phyloP scores from a whole-genome alignment of 257 asterid species.

The Nicotiana obtusifolia region DNA sequence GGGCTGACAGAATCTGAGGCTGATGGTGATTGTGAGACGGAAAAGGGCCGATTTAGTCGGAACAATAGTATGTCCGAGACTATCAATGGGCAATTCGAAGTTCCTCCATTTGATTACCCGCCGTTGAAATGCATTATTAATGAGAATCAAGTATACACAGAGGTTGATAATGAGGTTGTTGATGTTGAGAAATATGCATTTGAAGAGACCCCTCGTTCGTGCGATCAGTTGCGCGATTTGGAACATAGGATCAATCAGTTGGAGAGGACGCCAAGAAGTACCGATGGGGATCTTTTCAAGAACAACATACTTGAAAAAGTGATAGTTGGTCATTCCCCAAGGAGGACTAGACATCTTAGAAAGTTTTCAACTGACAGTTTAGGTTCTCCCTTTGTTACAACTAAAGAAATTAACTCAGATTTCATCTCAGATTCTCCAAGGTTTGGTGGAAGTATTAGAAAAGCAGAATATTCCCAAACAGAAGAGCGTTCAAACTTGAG shows the following conservation, averaged over 20 bases:
- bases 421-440: constrained; percentile 52
- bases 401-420: constrained; percentile 48
- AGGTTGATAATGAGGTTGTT: constrained; percentile 50
- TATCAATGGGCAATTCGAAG: constrained; percentile 44
- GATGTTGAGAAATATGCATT: constrained; percentile 77
- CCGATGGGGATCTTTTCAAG: constrained; percentile 50
- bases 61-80: constrained; percentile 47
- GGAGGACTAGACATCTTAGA: constrained; percentile 44
- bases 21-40: constrained; percentile 41
- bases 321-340: constrained; percentile 83
- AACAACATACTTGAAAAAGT: constrained; percentile 69
- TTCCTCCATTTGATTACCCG: constrained; percentile 64
- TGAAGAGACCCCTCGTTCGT: constrained; percentile 66
- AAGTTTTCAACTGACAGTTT: constrained; percentile 56
- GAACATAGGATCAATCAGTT: constrained; percentile 69
- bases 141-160: constrained; percentile 39
- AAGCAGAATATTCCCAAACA: constrained; percentile 42
- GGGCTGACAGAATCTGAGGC: constrained; percentile 81
- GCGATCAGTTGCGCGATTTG: constrained; percentile 67
- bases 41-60: constrained; percentile 27
- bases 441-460: constrained; percentile 48
- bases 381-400: constrained; percentile 36
- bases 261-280: constrained; percentile 69
- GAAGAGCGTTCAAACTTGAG: constrained; percentile 49
- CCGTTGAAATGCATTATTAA: constrained; percentile 65